A percentile compares a stretch with the other conserved stretches of the same genome.
phyloP scores from a whole-genome alignment of 202 grass and related monocot species.

The Bolboschoenoplectus hybrid region DNA sequence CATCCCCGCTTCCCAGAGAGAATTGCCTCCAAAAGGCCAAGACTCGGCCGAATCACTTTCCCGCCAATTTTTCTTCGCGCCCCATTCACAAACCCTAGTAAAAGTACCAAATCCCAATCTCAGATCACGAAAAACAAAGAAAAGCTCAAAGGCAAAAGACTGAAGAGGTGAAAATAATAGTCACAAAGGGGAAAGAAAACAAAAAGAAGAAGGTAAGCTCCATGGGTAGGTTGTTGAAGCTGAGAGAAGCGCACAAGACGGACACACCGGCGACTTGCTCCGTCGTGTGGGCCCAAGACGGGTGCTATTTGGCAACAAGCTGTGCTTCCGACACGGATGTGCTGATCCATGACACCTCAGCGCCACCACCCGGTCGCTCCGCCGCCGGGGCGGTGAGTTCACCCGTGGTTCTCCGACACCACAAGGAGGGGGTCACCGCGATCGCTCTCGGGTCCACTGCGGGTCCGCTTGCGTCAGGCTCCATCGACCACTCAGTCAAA shows the following conservation, averaged over 20 bases:
- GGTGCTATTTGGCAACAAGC: slow-evolving; percentile 62
- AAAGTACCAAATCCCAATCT: slow-evolving; percentile 28
- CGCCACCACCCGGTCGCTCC: slow-evolving; percentile 24
- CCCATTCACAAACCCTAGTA: slow-evolving; percentile 33
- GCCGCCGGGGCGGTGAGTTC: slow-evolving; percentile 8
- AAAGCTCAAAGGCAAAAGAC: not conserved
- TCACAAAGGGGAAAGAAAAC: not conserved
- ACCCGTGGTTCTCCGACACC: slow-evolving; percentile 54
- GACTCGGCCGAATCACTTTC: not conserved
- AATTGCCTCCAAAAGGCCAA: not conserved
- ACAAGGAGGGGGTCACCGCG: slow-evolving; percentile 85
- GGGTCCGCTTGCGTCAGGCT: slow-evolving; percentile 66
- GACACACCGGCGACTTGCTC: slow-evolving; percentile 60
- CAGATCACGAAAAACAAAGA: not conserved
- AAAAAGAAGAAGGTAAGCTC: not conserved
- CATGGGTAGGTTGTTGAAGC: slow-evolving; percentile 65
- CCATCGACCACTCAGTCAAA: slow-evolving; percentile 93
- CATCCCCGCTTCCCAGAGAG: not conserved
- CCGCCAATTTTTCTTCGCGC: slow-evolving; percentile 34
- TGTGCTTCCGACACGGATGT: slow-evolving; percentile 59
- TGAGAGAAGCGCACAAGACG: slow-evolving; percentile 79
- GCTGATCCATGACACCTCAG: slow-evolving; percentile 65
- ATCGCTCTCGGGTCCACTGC: slow-evolving; percentile 63
- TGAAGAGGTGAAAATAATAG: not conserved
- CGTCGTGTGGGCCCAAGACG: slow-evolving; percentile 59